Percentiles rank a stretch among this genome's conserved stretches.
Conservation (phyloP, 345 rosid species). For the Linum trigynum region DNA sequence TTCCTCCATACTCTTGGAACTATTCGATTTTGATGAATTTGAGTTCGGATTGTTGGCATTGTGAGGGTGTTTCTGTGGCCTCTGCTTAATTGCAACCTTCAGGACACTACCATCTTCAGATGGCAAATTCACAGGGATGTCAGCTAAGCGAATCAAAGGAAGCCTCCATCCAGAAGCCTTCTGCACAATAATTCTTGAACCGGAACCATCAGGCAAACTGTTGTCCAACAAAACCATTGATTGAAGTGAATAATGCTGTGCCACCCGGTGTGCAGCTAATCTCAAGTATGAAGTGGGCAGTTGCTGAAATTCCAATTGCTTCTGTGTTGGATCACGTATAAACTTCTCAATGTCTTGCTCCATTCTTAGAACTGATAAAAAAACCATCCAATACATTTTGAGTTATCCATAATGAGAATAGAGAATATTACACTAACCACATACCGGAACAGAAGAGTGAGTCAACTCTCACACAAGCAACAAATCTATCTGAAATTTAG, state of each 20-base stretch:
- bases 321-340: slow-evolving; percentile 44
- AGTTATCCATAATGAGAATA: not conserved
- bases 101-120: slow-evolving; percentile 40
- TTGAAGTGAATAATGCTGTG: slow-evolving; percentile 69
- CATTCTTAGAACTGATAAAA: slow-evolving; percentile 54
- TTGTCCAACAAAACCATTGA: slow-evolving; percentile 74
- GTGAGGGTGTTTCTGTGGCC: slow-evolving; percentile 49
- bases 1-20: slow-evolving; percentile 66
- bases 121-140: slow-evolving; percentile 61
- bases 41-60: slow-evolving; percentile 23
- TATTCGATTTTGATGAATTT: slow-evolving; percentile 37
- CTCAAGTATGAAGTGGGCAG: slow-evolving; percentile 70
- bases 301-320: slow-evolving; percentile 70
- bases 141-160: slow-evolving; percentile 57
- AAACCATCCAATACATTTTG: not conserved
- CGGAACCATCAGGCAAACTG: slow-evolving; percentile 55
- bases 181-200: slow-evolving; percentile 56
- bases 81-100: slow-evolving; percentile 70
- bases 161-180: slow-evolving; percentile 55
- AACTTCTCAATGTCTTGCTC: slow-evolving; percentile 77
- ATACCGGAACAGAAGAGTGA: no score
- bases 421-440: not conserved
- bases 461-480: no score
- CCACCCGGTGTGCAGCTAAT: slow-evolving; percentile 81
- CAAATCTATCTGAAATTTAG: no score